Percentiles rank a stretch among this genome's conserved stretches.
phyloP scores from a whole-genome alignment of 176 grass and related monocot genomes.

The Bothriochloa decipiens region DNA sequence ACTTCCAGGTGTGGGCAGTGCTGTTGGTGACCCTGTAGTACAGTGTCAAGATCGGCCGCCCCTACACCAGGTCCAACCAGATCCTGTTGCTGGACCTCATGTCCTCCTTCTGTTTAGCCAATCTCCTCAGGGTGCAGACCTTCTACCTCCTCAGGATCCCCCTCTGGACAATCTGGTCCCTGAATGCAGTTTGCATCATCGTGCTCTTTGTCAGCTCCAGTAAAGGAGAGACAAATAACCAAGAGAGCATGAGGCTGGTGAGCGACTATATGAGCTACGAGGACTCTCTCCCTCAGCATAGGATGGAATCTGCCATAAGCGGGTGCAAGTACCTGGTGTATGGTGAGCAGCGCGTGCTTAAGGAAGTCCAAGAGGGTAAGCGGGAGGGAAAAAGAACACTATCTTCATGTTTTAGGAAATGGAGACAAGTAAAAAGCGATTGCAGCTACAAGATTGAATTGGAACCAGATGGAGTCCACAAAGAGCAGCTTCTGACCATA shows the following conservation, averaged over 20 bases:
- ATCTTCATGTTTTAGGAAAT: too few relatives aligned
- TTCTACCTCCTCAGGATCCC: not conserved
- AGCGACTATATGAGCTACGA: slow-evolving; percentile 42
- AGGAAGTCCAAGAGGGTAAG: not conserved
- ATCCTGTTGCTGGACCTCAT: slow-evolving; percentile 23
- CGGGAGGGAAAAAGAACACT: not conserved
- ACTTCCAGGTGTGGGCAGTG: slow-evolving; percentile 26
- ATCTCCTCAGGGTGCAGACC: not conserved
- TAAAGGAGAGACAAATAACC: not conserved
- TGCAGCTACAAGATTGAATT: not conserved
- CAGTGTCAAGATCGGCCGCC: slow-evolving; percentile 32
- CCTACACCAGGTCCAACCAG: not conserved
- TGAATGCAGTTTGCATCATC: slow-evolving; percentile 16
- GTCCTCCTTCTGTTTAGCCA: slow-evolving; percentile 27
- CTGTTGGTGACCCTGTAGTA: slow-evolving; percentile 40
- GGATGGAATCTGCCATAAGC: not conserved
- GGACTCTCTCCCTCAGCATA: not conserved
- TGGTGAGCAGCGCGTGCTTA: slow-evolving; percentile 4
- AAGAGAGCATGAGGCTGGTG: slow-evolving; percentile 6
- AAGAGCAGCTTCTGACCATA: slow-evolving; percentile 5
- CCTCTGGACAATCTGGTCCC: slow-evolving; percentile 26
- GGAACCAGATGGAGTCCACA: not conserved
- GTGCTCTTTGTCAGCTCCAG: not conserved
- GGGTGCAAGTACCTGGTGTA: slow-evolving; percentile 39
- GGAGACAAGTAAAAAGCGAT: too few relatives aligned